phyloP scores from a whole-genome alignment of 768 basidiomycete species.

The Amanita jacksonii region DNA sequence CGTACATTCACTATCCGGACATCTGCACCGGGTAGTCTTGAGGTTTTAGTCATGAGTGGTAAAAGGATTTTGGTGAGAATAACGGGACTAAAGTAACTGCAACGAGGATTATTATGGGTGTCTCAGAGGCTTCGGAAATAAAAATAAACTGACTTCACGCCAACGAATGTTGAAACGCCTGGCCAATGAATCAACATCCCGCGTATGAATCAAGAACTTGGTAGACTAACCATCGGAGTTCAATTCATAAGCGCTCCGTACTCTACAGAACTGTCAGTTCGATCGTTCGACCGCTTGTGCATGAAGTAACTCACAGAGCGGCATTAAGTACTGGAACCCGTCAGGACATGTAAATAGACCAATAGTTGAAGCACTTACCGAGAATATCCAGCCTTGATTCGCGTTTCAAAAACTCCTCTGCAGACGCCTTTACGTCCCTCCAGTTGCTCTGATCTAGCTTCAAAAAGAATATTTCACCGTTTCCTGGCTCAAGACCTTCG shows the following conservation, averaged over 20 bases:
- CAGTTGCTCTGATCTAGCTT: conserved; percentile 44
- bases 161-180: conserved; percentile 30
- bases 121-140: not conserved
- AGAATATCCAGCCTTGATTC: conserved; percentile 49
- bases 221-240: conserved; percentile 9
- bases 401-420: conserved; percentile 36
- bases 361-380: conserved; percentile 22
- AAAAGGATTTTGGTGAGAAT: conserved; percentile 45
- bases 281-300: too few relatives aligned
- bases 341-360: too few relatives aligned
- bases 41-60: conserved; percentile 42
- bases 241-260: conserved; percentile 10
- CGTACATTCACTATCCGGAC: conserved; percentile 53
- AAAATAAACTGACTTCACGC: conserved; percentile 32
- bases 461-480: conserved; percentile 39
- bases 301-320: conserved; percentile 27
- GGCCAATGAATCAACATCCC: conserved; percentile 9
- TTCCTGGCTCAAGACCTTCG: conserved; percentile 33
- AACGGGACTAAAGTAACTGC: conserved; percentile 44
- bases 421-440: conserved; percentile 34
- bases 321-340: conserved; percentile 41
- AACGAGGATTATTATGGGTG: not conserved
- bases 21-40: conserved; percentile 36
- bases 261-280: too few relatives aligned
- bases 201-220: conserved; percentile 3